Conservation (phyloP, 2,329 filamentous ascomycete genomes). For the Aspergillus niger region DNA sequence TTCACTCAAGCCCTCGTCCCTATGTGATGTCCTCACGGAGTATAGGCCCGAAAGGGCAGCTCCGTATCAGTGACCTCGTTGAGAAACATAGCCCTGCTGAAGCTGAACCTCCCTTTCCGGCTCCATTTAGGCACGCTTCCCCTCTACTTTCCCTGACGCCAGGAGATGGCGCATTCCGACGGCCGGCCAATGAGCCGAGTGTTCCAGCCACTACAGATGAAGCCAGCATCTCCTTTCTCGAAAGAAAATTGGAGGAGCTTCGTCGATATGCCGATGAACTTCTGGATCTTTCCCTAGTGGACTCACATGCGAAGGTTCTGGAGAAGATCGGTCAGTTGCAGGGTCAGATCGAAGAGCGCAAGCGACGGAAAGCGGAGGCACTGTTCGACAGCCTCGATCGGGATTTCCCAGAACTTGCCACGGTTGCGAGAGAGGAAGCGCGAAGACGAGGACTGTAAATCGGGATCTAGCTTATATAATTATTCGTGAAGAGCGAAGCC, state of each 20-base stretch:
- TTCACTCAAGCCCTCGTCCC: background rate
- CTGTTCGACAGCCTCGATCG: constrained; percentile 18
- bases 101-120: background rate
- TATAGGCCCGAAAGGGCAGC: constrained; percentile 8
- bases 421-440: constrained; percentile 22
- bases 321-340: constrained; percentile 25
- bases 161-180: constrained; percentile 1
- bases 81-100: constrained; percentile 9
- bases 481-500: background rate
- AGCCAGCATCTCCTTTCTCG: constrained; percentile 21
- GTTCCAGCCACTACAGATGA: background rate
- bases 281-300: constrained; percentile 27
- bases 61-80: constrained; percentile 18
- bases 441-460: constrained; percentile 19
- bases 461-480: background rate
- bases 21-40: background rate
- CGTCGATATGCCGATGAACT: constrained; percentile 27
- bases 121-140: background rate
- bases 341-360: constrained; percentile 17
- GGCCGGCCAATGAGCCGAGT: background rate
- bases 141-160: background rate
- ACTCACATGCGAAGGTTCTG: constrained; percentile 27
- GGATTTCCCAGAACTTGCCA: constrained; percentile 25
- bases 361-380: constrained; percentile 20
- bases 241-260: constrained; percentile 24